Base-by-base conservation (phyloP, 2,329 filamentous ascomycete genomes). In the Lachnellula subtilissima region DNA sequence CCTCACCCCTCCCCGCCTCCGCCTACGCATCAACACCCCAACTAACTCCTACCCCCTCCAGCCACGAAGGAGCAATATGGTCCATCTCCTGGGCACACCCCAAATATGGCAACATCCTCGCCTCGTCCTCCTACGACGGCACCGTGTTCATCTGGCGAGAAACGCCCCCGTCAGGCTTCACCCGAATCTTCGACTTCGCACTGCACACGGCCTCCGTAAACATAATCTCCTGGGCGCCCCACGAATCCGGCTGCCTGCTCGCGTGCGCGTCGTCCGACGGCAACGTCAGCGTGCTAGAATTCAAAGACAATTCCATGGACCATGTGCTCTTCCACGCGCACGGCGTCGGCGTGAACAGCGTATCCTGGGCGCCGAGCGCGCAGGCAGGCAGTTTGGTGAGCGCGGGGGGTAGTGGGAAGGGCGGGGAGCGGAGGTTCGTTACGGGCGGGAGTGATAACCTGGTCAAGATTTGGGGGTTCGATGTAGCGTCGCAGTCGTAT, bases 141-240 rank as follows among this genome's bases (percentile, higher is more conserved):
- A 96, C 96, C 75, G 93, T 99, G 64, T 86, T 97, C 73, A 96
- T 99, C 80, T 99, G 93, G 91, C 91, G 92, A 73, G 94, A 99
- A 75, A 87, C 92, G 82, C 79, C 64, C 78, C 83, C 67, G 91
- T 88, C 88, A 4, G 43, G 43, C 43, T 47, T 47, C 43, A 88
- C 91, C 69, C 86, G 88, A 71, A 91, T 97, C 73, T 96, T 94
- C 77, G 91, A 96, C 69, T 96, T 95, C 71, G 87, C 89, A 60
- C 83, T 93, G 53, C 93, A 97, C 84, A 96, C 93, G 73, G 93
- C 93, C 50, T 94, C 88, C 51, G 94, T 99, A 68, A 99, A 99
- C 78, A 89, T 95, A 68, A 90, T 99, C 50, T 86, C 92, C 36
- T 99, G 94, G 94, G 89, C 92, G n/a, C 94, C 94, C 0, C 93